Evolutionary conservation across 2,329 filamentous ascomycete species (phyloP).

Genomic region (Sporothrix brunneoviolacea): DNA sequence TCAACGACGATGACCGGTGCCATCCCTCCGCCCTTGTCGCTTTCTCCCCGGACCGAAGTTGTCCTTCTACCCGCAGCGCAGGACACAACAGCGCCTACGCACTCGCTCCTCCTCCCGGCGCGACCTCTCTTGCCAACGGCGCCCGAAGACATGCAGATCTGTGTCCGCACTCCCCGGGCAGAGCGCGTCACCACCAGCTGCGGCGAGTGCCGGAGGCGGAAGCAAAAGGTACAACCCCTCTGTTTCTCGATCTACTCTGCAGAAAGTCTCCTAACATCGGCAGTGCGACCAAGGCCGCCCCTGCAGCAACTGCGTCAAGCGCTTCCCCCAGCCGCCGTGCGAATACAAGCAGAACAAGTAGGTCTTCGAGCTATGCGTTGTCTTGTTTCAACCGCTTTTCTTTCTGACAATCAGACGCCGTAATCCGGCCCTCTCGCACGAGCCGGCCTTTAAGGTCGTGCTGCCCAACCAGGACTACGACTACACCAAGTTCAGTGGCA

Average conservation of each 20-base stretch:
- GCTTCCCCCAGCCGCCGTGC: constrained; percentile 46
- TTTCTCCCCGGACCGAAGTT: not conserved
- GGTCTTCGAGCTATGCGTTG: not conserved
- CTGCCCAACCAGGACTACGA: constrained; percentile 12
- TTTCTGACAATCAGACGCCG: constrained; percentile 1
- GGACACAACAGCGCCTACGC: not conserved
- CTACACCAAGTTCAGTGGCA: constrained; percentile 14
- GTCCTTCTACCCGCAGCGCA: not conserved
- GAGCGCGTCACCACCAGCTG: constrained; percentile 34
- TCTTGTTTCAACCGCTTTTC: constrained; percentile 3
- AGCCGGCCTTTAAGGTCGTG: constrained; percentile 22
- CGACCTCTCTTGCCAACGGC: constrained; percentile 15
- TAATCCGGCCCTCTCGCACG: constrained; percentile 17
- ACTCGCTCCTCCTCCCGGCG: not conserved
- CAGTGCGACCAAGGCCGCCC: constrained; percentile 50
- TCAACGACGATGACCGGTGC: too few relatives aligned
- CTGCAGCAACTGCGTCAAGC: constrained; percentile 46
- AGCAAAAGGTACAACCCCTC: constrained; percentile 46
- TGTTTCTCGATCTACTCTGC: too few relatives aligned
- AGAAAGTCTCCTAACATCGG: not conserved
- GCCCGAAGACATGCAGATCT: constrained; percentile 27
- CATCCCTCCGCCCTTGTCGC: too few relatives aligned
- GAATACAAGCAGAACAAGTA: constrained; percentile 33
- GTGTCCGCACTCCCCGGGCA: constrained; percentile 19
- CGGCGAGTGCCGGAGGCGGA: constrained; percentile 41